Percentiles rank a stretch among this genome's conserved stretches.
Conservation (phyloP, 805 yeast species). For the Metschnikowia lunata region DNA sequence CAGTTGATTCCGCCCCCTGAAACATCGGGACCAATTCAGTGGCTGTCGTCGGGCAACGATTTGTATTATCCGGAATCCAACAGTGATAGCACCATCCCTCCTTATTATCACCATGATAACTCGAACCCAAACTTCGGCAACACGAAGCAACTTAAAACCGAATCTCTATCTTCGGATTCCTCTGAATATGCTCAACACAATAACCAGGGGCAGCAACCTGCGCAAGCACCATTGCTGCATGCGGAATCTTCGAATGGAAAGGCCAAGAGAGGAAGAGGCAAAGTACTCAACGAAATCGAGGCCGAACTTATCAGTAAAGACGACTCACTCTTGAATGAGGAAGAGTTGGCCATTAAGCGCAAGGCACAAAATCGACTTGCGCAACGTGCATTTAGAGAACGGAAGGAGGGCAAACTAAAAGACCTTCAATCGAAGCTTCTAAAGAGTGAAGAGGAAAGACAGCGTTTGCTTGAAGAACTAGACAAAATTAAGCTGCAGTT, state of each 20-base stretch:
- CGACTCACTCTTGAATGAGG: conserved; percentile 35
- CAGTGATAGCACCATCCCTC: neutral
- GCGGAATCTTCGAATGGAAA: neutral
- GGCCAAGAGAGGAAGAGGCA: conserved; percentile 3
- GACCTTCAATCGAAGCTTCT: conserved; percentile 59
- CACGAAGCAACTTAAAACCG: neutral
- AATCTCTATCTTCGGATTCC: conserved; percentile 8
- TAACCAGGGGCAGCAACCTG: neutral
- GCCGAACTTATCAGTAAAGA: conserved; percentile 33
- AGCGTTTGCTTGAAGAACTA: conserved; percentile 42
- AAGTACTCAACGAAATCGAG: conserved; percentile 28
- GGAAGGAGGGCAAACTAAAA: conserved; percentile 68
- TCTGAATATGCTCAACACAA: neutral
- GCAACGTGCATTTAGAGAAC: conserved; percentile 80
- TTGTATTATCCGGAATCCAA: neutral
- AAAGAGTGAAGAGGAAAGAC: conserved; percentile 53
- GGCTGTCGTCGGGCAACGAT: conserved; percentile 7
- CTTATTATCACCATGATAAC: neutral
- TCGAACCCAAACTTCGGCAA: neutral
- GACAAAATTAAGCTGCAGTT: conserved; percentile 53
- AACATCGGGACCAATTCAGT: neutral
- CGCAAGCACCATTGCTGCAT: neutral
- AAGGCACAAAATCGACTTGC: conserved; percentile 85
- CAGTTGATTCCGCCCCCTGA: conserved; percentile 1
- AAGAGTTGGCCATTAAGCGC: conserved; percentile 49